Base-by-base conservation (phyloP, 371 early-diverging fungal genomes). In the Lichtheimia ramosa region DNA sequence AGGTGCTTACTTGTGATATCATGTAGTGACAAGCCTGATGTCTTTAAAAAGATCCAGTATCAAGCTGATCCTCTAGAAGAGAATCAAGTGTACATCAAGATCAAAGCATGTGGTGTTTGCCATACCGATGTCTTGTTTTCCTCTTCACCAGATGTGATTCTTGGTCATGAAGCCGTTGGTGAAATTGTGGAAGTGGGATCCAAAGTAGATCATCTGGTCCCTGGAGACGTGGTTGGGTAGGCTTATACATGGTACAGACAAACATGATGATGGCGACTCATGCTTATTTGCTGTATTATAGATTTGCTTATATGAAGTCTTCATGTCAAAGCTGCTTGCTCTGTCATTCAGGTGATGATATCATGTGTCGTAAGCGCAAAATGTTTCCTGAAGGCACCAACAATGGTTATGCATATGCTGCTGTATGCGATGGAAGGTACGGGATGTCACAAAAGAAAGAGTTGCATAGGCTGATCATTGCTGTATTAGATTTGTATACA, bases 101-200 rank as follows among this genome's bases (percentile, higher is more conserved):
- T 84, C 39, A 50, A 68, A 51, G 77, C 82, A 24, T 84, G 82
- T 51, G 79, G 83, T 46, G 75, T 86, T 8, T 86, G 86, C 61
- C 77, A 71, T 58, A 81, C 82, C 10, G 85, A 83, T 39, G 64
- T 66, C 48, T 51, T 64, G 20, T 74, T 59, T 41, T 68, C 77
- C 21, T 56, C 65, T 20, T 20, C 24, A 6, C 64, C 68, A 14
- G 66, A 64, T 34, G 7, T 40, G 16, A 58, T 74, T n/a, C 64
- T 76, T 24, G 85, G 85, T 8, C 83, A 84, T 43, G 85, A 84
- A 55, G 69, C 77, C 28, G 65, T 81, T 7, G 82, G 85, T 20
- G 69, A 59, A 16, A 72, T 83, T 7, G 63, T 72, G 13, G 71
- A 69, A 42, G 55, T 71, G 16, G 83, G 85, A 0, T 51, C 69